Evolutionary conservation across 2,329 filamentous ascomycete genomes (phyloP), one percentile per base, ranked within the genome.

Genomic region (Dactylellina parvicollis): DNA sequence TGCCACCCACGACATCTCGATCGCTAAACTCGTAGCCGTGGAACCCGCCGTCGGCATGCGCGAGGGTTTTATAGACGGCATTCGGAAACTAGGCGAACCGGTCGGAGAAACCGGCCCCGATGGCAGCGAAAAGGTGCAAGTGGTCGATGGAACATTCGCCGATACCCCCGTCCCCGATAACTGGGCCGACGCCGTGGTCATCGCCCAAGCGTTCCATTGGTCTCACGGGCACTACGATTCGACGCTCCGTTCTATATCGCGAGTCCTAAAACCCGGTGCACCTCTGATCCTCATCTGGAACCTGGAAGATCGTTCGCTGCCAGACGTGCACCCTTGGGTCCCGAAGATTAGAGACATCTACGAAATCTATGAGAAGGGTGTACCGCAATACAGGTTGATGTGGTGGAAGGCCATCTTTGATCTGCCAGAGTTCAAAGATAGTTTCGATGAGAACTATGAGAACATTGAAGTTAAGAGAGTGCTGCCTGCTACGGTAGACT

Each of bases 181-280:
- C 3, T 67, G 70, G 62, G 70, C 70, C 7, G 70, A 74, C 26
- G 64, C 50, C 1, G 40, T 74, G n/a, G 34, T 67, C 1, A 74
- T 74, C 26, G 70, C 70, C 1, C 70, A 74, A 28, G 70, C 70
- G 10, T 74, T 74, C 42, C 70, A 74, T 32, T 74, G 70, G 70
- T 50, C 70, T 22, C 62, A 74, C 16, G 52, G 52, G n/a, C 49
- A 74, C 24, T 74, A 74, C 24, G 47, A 34, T 14, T 36, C 57
- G 2, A 60, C 70, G 3, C 16, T 69, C 8, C n/a, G 14, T 1
- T 47, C 49, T 3, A 16, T 74, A 10, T 28, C 47, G 10, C 18
- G 70, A 10, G 64, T 69, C 0, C 18, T 74, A 20, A 44, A 42
- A 4, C 61, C 47, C 0, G 24, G 38, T 1, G 70, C 55, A 9